Evolutionary conservation across 2,329 filamentous ascomycete genomes (phyloP).

Genomic region (Apiospora koreana): DNA sequence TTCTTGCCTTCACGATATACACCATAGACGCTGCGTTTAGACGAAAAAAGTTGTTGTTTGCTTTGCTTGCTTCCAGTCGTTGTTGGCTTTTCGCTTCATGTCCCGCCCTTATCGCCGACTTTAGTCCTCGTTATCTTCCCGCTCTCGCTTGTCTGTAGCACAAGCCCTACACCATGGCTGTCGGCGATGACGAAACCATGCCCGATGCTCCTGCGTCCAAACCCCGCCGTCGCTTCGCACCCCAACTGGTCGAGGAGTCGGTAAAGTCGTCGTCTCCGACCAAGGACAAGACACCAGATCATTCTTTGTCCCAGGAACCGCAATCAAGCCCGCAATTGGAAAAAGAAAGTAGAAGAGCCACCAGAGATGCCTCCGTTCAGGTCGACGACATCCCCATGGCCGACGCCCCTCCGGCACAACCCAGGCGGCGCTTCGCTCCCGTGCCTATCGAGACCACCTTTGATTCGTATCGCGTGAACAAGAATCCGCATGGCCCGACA

Average conservation of each 20-base stretch:
- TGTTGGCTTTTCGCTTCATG: conserved; percentile 1
- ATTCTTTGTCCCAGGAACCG: background rate
- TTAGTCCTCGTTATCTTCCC: background rate
- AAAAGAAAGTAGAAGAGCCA: conserved; percentile 15
- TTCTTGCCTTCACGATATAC: conserved; percentile 1
- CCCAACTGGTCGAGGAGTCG: conserved; percentile 36
- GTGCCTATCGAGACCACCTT: conserved; percentile 73
- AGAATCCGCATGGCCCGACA: conserved; percentile 48
- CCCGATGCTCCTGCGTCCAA: conserved; percentile 24
- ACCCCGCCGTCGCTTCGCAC: conserved; percentile 32
- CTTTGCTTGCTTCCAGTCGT: conserved; percentile 9
- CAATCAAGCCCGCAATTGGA: background rate
- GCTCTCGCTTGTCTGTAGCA: background rate
- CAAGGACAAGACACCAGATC: conserved; percentile 9
- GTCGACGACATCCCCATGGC: conserved; percentile 28
- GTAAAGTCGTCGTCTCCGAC: conserved; percentile 28
- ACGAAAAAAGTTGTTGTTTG: conserved; percentile 10
- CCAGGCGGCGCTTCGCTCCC: conserved; percentile 60
- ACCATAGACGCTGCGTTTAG: conserved; percentile 9
- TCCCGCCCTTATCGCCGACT: background rate
- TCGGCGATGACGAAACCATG: conserved; percentile 28
- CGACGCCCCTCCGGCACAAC: conserved; percentile 21
- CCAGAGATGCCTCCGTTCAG: conserved; percentile 31
- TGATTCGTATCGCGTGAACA: conserved; percentile 54
- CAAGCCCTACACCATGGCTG: conserved; percentile 23